These are phyloP conservation scores for Hypoxylon rubiginosum DNA, from an alignment of 2,329 filamentous ascomycete species.

Conservation along the genomic window DNA sequence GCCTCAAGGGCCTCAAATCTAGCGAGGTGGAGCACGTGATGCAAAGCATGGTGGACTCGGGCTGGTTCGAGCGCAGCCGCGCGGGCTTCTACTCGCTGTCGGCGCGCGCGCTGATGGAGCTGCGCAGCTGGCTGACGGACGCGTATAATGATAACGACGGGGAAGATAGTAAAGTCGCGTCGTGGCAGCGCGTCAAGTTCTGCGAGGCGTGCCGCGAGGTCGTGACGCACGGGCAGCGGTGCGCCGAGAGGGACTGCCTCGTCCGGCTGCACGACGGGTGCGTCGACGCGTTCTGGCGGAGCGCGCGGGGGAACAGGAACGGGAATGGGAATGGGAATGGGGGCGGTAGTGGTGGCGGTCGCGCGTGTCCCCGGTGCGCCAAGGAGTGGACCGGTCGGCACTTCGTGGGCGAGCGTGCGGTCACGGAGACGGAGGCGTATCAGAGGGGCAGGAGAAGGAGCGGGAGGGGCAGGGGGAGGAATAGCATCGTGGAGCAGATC, in stretches of 20 bases:
- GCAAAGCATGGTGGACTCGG: constrained; percentile 77
- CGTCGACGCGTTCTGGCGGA: constrained; percentile 77
- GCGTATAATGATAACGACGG: constrained; percentile 85
- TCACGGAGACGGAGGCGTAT: constrained; percentile 67
- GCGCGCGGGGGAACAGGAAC: too few relatives aligned
- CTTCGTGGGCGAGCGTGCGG: constrained; percentile 69
- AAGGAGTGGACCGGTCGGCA: constrained; percentile 63
- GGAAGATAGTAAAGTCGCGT: constrained; percentile 61
- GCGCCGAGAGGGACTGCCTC: constrained; percentile 75
- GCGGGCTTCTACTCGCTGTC: constrained; percentile 81
- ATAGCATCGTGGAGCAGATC: constrained; percentile 53
- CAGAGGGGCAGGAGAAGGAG: constrained; percentile 59
- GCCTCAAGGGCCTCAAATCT: constrained; percentile 74
- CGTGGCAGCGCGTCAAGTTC: constrained; percentile 81
- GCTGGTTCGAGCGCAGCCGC: constrained; percentile 84
- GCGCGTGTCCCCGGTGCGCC: constrained; percentile 71
- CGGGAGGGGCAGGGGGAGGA: constrained; percentile 51
- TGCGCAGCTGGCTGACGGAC: constrained; percentile 85
- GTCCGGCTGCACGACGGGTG: constrained; percentile 84
- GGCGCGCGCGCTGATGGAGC: constrained; percentile 84
- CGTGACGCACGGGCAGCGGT: constrained; percentile 86
- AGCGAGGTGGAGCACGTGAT: constrained; percentile 82
- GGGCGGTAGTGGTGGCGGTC: not conserved
- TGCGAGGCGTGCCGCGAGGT: constrained; percentile 93
- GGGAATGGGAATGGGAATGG: constrained; percentile 57